A percentile compares a stretch with the other conserved stretches of the same genome.
Conservation (phyloP, 805 yeast genomes). For the Spencermartinsiella europaea region DNA sequence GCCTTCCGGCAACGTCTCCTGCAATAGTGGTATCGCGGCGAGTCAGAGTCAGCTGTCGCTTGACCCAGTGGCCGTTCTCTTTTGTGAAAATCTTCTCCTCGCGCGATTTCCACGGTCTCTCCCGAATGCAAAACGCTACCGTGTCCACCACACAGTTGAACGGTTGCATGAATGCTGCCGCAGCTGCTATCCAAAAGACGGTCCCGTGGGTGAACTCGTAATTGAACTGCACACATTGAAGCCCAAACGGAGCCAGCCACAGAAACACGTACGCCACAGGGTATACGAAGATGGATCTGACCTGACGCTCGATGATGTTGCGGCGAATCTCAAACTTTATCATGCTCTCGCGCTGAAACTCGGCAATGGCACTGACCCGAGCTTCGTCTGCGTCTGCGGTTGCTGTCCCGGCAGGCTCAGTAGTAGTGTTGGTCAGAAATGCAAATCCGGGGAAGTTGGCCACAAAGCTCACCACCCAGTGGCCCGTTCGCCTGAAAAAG, state of each 20-base stretch:
- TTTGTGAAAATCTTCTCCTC: slow-evolving; percentile 17
- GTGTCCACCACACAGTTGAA: slow-evolving; percentile 76
- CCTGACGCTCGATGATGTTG: slow-evolving; percentile 64
- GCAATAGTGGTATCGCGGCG: neutral
- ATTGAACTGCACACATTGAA: slow-evolving; percentile 53
- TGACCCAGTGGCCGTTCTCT: slow-evolving; percentile 8
- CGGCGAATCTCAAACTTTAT: slow-evolving; percentile 59
- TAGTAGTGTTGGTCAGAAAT: slow-evolving; percentile 5
- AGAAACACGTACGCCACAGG: slow-evolving; percentile 75
- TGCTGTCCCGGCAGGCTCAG: slow-evolving; percentile 2
- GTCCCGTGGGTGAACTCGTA: slow-evolving; percentile 46
- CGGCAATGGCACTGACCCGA: slow-evolving; percentile 14
- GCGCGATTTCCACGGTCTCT: slow-evolving; percentile 29
- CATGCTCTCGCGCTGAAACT: slow-evolving; percentile 56
- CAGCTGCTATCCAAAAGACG: slow-evolving; percentile 55
- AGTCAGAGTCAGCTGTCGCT: slow-evolving; percentile 6
- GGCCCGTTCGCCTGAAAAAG: slow-evolving; percentile 2
- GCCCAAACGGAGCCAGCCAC: slow-evolving; percentile 77
- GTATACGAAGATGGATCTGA: slow-evolving; percentile 73
- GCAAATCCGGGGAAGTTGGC: slow-evolving; percentile 21
- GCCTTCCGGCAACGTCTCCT: neutral
- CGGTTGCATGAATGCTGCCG: slow-evolving; percentile 76
- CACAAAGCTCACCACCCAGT: slow-evolving; percentile 4
- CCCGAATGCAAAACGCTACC: slow-evolving; percentile 68
- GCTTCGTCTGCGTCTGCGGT: slow-evolving; percentile 10